A percentile compares a stretch with the other conserved stretches of the same genome.
These are phyloP conservation scores for Naganishia albida DNA, from an alignment of 1,284 basidiomycete species.

Conservation along the genomic window DNA sequence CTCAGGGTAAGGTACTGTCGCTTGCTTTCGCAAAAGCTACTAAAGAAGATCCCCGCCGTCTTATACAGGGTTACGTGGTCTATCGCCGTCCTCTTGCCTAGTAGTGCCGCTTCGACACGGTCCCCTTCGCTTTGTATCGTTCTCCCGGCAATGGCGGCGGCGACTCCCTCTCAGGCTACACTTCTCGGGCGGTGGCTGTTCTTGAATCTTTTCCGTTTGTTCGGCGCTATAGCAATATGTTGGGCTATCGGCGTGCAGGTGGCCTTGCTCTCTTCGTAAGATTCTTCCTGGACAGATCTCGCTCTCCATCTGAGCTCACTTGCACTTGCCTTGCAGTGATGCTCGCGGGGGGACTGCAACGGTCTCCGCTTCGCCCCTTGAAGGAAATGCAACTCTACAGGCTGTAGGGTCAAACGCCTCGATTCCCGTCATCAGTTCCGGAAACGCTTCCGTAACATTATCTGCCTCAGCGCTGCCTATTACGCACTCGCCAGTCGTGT, in stretches of 20 bases:
- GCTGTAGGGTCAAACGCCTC: background rate
- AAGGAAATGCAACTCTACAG: background rate
- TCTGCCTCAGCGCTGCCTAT: too few species aligned
- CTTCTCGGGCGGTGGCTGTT: constrained; percentile 17
- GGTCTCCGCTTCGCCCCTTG: background rate
- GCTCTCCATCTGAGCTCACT: background rate
- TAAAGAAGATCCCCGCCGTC: background rate
- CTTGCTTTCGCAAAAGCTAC: background rate
- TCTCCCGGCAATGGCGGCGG: background rate
- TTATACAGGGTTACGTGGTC: too few species aligned
- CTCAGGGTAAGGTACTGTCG: background rate
- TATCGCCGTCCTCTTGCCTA: too few species aligned
- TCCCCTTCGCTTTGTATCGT: too few species aligned
- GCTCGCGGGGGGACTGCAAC: background rate
- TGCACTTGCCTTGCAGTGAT: background rate
- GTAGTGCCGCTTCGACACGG: too few species aligned
- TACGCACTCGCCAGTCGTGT: too few species aligned
- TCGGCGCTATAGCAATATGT: constrained; percentile 12
- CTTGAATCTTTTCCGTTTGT: constrained; percentile 21
- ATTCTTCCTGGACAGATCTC: background rate
- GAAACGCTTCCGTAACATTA: too few species aligned
- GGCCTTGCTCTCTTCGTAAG: constrained; percentile 21
- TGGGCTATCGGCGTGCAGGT: constrained; percentile 25
- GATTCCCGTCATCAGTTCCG: background rate
- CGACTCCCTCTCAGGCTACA: background rate